These are phyloP conservation scores for Sicyos baderoa DNA, from an alignment of 306 rosid species.

Conservation along the genomic window DNA sequence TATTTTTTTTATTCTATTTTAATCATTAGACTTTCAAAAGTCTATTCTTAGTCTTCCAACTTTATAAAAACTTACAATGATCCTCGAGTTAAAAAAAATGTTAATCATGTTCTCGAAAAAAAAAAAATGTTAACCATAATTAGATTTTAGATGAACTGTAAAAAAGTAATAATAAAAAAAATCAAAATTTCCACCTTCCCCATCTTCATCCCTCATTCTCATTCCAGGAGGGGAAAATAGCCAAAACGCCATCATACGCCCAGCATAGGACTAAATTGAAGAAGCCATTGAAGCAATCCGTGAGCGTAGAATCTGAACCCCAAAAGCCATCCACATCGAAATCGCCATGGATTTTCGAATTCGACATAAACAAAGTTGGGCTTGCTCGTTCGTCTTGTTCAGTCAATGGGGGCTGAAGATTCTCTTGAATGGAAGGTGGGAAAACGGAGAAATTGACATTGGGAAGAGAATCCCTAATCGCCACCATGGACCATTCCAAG, in stretches of 20 bases:
- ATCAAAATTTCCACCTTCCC: too few relatives aligned
- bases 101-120: too few relatives aligned
- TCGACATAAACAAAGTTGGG: constrained; percentile 8
- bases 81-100: too few relatives aligned
- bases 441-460: constrained; percentile 28
- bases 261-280: constrained; percentile 21
- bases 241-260: constrained; percentile 26
- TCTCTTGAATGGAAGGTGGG: constrained; percentile 47
- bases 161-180: too few relatives aligned
- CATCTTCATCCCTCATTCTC: too few relatives aligned
- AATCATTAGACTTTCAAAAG: too few relatives aligned
- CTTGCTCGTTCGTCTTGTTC: neutral
- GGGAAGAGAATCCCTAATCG: constrained; percentile 27
- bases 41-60: too few relatives aligned
- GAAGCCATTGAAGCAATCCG: constrained; percentile 32
- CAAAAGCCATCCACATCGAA: constrained; percentile 33
- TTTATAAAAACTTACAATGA: too few relatives aligned
- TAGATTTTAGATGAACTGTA: too few relatives aligned
- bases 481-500: constrained; percentile 29
- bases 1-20: too few relatives aligned
- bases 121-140: too few relatives aligned
- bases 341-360: constrained; percentile 19
- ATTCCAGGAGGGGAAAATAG: constrained; percentile 30
- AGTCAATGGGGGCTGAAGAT: constrained; percentile 23
- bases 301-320: constrained; percentile 35